Conservation (phyloP, 768 basidiomycete species). For the Tulasnella sp. region DNA sequence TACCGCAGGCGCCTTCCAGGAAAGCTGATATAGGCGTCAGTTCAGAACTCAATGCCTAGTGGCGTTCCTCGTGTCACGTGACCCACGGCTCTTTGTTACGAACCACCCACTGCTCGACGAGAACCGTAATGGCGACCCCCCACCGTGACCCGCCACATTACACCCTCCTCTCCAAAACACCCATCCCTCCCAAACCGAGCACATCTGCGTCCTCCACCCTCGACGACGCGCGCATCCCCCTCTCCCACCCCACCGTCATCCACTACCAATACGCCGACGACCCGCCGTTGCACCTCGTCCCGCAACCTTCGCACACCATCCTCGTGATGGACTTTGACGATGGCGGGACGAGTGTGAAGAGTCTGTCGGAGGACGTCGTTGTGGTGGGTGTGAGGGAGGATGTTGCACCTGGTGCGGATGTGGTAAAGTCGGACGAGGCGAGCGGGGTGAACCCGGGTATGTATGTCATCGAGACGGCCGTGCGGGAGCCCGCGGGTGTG, state of each 20-base stretch:
- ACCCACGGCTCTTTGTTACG: too few species aligned
- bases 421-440: constrained; percentile 25
- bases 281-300: constrained; percentile 50
- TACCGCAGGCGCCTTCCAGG: too few species aligned
- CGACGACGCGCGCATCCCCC: too few species aligned
- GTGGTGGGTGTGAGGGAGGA: constrained; percentile 51
- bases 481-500: neutral
- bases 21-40: too few species aligned
- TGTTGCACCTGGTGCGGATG: constrained; percentile 48
- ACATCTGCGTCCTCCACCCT: too few species aligned
- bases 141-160: too few species aligned
- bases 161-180: too few species aligned
- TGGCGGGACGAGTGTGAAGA: constrained; percentile 27
- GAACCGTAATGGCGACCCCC: too few species aligned
- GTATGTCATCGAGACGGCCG: constrained; percentile 55
- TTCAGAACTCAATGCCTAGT: too few species aligned
- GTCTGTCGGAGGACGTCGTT: constrained; percentile 36
- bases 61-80: too few species aligned
- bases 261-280: constrained; percentile 80
- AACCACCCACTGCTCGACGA: too few species aligned
- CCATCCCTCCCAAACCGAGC: too few species aligned
- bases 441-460: constrained; percentile 42
- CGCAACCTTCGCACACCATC: constrained; percentile 54
- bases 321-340: constrained; percentile 60
- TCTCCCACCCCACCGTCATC: constrained; percentile 51